A percentile compares a stretch with the other conserved stretches of the same genome.
Evolutionary conservation across 768 basidiomycete genomes (phyloP).

Genomic region (Pleurotus cornucopiae): DNA sequence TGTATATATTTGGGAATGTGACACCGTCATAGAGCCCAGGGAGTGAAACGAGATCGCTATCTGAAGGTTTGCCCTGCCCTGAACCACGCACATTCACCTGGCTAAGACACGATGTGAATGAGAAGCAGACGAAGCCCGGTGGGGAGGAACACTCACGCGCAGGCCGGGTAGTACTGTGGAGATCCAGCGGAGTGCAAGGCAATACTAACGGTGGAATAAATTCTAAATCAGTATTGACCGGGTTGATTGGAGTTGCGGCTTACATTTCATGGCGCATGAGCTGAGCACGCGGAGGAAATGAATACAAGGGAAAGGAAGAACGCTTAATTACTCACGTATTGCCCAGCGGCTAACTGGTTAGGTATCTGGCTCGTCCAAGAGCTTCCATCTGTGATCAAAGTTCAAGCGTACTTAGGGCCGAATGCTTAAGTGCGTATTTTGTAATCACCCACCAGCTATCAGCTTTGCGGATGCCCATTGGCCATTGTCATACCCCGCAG

Average conservation of each 20-base stretch:
- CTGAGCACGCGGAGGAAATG: constrained; percentile 18
- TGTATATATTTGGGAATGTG: constrained; percentile 32
- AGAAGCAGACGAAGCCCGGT: neutral
- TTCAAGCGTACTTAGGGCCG: too few species aligned
- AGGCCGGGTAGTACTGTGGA: constrained; percentile 46
- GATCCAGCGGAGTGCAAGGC: constrained; percentile 36
- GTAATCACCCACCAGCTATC: constrained; percentile 29
- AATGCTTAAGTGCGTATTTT: too few species aligned
- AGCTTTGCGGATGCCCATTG: constrained; percentile 41
- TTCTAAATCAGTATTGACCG: neutral
- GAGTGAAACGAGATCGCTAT: constrained; percentile 29
- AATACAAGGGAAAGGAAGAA: neutral
- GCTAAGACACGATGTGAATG: constrained; percentile 13
- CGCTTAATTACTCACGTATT: constrained; percentile 38
- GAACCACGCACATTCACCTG: constrained; percentile 33
- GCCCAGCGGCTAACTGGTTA: constrained; percentile 33
- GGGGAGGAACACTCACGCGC: constrained; percentile 32
- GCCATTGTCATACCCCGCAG: constrained; percentile 34
- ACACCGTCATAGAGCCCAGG: constrained; percentile 28
- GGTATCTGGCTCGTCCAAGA: constrained; percentile 43
- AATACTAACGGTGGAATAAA: constrained; percentile 22
- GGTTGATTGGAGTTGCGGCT: constrained; percentile 10
- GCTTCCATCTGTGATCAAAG: constrained; percentile 24
- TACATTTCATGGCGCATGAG: constrained; percentile 48
- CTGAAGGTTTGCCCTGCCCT: constrained; percentile 30